Evolutionary conservation across 495 filamentous ascomycete species (phyloP), one percentile per base, ranked within the genome.

Genomic region (Pyrenula massariospora): DNA sequence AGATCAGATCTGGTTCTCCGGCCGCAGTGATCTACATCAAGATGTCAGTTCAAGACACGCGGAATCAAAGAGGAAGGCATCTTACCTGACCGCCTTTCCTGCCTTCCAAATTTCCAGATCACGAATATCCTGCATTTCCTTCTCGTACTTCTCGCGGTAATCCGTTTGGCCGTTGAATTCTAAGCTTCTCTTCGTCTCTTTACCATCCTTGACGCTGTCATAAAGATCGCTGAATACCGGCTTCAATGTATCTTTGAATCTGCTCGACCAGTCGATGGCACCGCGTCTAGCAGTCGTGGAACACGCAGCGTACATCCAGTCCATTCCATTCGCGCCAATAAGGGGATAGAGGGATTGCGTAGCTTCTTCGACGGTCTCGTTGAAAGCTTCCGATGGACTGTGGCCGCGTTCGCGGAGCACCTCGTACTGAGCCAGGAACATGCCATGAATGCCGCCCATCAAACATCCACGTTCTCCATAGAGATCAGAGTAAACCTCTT

Each of bases 391-490:
- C 66, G 86, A 91, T 67, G 93, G 93, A 79, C 79, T 84, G 84
- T 98, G 93, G 73, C 93, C 93, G 62, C 86, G 82, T 83, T 98
- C 93, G 68, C 93, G 93, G 72, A 98, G 91, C 65, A 97, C 93
- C 82, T 98, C 94, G 81, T 98, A 97, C 81, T 98, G 93, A 58
- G 93, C 93, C 63, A 98, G 89, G 87, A 98, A 98, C 93, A 98
- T 97, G 75, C 93, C 93, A 82, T 98, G 94, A 76, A 98, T 98
- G 75, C 94, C 93, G 65, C 93, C 94, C 94, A 97, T 98, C 63
- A 98, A 79, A 82, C 94, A 98, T 70, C 94, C 93, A 77, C 93
- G 91, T 86, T 98, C 93, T 74, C 93, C 94, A 79, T 97, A 96
- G 59, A 98, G 82, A 75, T 97, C 94, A 53, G 90, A 96, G 86